These are phyloP conservation scores for Tephrocybe sp. DNA, from an alignment of 768 basidiomycete genomes.

Conservation along the genomic window DNA sequence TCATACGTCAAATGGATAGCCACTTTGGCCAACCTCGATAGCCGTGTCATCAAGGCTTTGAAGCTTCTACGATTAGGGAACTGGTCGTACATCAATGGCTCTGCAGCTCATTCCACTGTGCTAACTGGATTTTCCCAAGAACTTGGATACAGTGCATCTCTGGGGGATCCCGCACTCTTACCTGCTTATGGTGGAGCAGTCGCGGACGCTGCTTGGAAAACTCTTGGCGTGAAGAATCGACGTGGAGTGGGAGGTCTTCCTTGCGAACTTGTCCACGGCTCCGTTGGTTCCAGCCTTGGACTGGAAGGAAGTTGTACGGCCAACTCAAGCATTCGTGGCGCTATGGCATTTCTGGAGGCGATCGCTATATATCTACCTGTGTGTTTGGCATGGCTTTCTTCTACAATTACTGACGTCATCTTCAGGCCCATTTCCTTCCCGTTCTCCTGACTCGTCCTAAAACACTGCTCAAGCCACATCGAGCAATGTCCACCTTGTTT, in stretches of 20 bases:
- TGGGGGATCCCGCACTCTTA: conserved; percentile 61
- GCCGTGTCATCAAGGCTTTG: conserved; percentile 53
- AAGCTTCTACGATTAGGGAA: conserved; percentile 50
- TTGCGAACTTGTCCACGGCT: conserved; percentile 72
- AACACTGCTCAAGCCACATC: conserved; percentile 45
- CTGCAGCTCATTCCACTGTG: conserved; percentile 37
- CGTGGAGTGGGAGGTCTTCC: conserved; percentile 67
- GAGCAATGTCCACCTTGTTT: conserved; percentile 40
- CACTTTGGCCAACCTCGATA: conserved; percentile 67
- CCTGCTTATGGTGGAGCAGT: conserved; percentile 61
- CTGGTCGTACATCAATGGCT: conserved; percentile 60
- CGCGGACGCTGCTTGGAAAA: conserved; percentile 56
- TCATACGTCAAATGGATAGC: conserved; percentile 81
- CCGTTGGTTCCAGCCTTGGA: conserved; percentile 45
- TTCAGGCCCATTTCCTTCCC: conserved; percentile 70
- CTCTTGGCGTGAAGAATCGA: conserved; percentile 52
- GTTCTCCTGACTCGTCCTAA: conserved; percentile 59
- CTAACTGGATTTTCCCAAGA: conserved; percentile 48
- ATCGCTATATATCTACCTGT: conserved; percentile 73
- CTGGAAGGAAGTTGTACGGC: conserved; percentile 57
- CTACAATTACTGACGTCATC: not conserved
- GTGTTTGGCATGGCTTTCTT: conserved; percentile 23
- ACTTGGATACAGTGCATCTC: conserved; percentile 57
- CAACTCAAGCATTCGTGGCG: conserved; percentile 55
- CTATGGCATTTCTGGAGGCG: conserved; percentile 61